Evolutionary conservation across 768 basidiomycete genomes (phyloP), one percentile per base, ranked within the genome.

Genomic region (Collybia nuda): DNA sequence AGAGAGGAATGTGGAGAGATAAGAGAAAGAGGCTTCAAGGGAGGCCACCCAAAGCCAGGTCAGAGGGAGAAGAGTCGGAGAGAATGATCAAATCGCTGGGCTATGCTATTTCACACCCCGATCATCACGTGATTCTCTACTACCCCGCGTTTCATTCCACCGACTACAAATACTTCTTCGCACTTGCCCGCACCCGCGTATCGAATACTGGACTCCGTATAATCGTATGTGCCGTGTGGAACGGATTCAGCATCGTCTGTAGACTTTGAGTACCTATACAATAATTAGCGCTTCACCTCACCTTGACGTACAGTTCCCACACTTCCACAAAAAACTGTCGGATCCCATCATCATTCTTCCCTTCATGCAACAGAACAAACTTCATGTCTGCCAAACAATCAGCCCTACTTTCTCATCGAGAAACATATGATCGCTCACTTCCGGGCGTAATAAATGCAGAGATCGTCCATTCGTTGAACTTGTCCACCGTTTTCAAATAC

Each of bases 291-390:
- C 21, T 14, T 37, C n/a, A 43, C 51, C 78, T 56, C 56, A 94
- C 97, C 86, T 99, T 99, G 42, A 96, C 83, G 71, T 96, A 98
- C 59, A 90, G 62, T 77, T 99, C 97, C 96, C 97, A 99, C 23
- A 96, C 86, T 7, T 98, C 97, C 61, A 82, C 83, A 62, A 99
- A 90, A 76, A 99, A 99, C 48, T 79, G 68, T 46, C 87, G 82
- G 67, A 98, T 98, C 4, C 96, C 95, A 44, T 98, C 97, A 70
- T 99, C 96, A 71, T 97, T 98, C 78, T 93, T 96, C 6, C 79
- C 79, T 68, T 98, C 97, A 69, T 98, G 97, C 50, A 99, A 73
- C 50, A 99, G 73, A 46, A 99, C 75, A 67, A 99, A 90, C 69
- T 98, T 98, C 74, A 92, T 91, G 66, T 95, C 97, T 98, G 32